A percentile compares a stretch with the other conserved stretches of the same genome.
These are phyloP conservation scores for Fusarium burgessii DNA, from an alignment of 2,329 filamentous ascomycete species.

Conservation along the genomic window DNA sequence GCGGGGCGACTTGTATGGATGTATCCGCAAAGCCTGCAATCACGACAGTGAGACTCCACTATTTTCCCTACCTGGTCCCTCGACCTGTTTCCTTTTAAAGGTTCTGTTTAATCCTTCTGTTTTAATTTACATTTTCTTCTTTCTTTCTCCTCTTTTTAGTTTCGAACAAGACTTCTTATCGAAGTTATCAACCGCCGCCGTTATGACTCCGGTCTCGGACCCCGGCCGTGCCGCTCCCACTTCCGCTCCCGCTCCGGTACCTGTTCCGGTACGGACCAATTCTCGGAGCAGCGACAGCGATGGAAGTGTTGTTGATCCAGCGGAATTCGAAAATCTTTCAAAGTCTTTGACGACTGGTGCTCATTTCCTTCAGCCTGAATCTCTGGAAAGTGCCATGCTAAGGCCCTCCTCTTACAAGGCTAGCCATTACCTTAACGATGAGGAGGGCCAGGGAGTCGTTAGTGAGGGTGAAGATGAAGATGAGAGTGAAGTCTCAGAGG, in stretches of 20 bases:
- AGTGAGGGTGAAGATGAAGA: constrained; percentile 22
- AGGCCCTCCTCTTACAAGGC: constrained; percentile 40
- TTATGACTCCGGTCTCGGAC: constrained; percentile 28
- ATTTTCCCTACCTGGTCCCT: constrained; percentile 3
- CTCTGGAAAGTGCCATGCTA: constrained; percentile 56
- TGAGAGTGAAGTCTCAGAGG: constrained; percentile 18
- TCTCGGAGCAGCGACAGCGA: constrained; percentile 29
- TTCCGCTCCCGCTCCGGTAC: constrained; percentile 27
- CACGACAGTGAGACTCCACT: constrained; percentile 44
- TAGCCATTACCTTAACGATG: constrained; percentile 32
- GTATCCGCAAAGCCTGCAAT: constrained; percentile 39
- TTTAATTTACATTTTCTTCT: background rate
- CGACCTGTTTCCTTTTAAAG: constrained; percentile 16
- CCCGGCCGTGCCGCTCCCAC: background rate
- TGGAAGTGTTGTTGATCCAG: constrained; percentile 33
- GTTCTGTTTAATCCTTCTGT: background rate
- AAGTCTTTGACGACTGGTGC: constrained; percentile 55
- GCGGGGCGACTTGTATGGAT: constrained; percentile 30
- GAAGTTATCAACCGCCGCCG: background rate
- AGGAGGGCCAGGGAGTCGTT: constrained; percentile 17
- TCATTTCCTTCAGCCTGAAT: constrained; percentile 57
- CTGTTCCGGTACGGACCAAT: constrained; percentile 39
- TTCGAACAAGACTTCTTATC: background rate
- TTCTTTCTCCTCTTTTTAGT: background rate
- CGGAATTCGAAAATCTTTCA: constrained; percentile 50